Evolutionary conservation across 2,329 filamentous ascomycete genomes (phyloP), one percentile per base, ranked within the genome.

Genomic region (Dactylellina leptospora): DNA sequence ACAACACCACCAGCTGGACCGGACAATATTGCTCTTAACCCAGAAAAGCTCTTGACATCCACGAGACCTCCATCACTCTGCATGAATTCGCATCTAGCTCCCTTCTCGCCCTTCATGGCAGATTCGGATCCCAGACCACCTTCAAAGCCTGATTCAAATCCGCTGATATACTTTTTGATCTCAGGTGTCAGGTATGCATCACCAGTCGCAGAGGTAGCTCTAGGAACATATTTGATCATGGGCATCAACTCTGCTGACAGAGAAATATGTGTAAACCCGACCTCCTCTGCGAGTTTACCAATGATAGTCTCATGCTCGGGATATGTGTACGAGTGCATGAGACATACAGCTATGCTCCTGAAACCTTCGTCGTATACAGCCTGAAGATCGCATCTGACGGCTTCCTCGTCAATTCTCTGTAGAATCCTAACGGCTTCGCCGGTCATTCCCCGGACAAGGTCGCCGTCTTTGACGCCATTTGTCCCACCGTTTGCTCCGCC

Each of bases 1-100:
- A 96, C 92, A 0, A 96, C 93, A 40, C 93, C 93, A 28, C 92
- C 93, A n/a, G 93, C 93, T 1, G 93, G 93, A 0, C 93, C 93
- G 0, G 91, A 96, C 1, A 97, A 79, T 69, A 97, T 96, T 1
- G 92, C 92, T 76, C 89, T 88, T 3, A 96, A 81, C 0, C 93
- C 93, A 0, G 90, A 93, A 77, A 97, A 96, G 75, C 86, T 88
- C 62, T 90, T 87, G 0, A 92, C 89, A 74, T 92, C 90, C 0
- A 89, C 86, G 1, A 89, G 79, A 0, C 87, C 87, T 20, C 82
- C 82, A 47, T 84, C 82, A 42, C 76, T 82, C 79, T 96, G 92
- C 92, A 96, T 96, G 76, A 97, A 96, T 79, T 97, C 92, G 81
- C 93, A 97, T 74, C 93, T 84, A 2, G 91, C 90, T 2, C 89